Evolutionary conservation across 306 rosid species (phyloP).

Genomic region (Cucurbita maxima): DNA sequence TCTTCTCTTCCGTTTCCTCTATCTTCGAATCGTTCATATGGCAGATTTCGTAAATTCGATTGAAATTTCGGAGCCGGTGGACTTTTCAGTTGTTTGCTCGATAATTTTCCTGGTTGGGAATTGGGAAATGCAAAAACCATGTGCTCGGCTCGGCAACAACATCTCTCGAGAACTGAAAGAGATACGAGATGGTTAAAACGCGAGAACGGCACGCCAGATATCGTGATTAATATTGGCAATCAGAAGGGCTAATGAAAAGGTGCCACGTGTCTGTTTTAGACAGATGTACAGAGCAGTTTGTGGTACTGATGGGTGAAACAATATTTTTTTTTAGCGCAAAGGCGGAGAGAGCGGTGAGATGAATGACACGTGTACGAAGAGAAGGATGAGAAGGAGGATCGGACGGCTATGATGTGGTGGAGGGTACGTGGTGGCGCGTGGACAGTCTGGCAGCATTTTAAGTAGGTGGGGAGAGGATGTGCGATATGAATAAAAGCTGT

Average conservation of each 20-base stretch:
- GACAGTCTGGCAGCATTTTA: neutral
- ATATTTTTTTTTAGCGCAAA: neutral
- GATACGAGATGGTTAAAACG: neutral
- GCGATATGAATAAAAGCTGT: neutral
- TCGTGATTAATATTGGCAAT: neutral
- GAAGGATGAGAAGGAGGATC: neutral
- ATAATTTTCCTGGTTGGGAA: neutral
- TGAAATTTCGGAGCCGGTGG: neutral
- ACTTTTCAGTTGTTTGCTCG: neutral
- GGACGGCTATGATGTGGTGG: neutral
- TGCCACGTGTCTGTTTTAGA: neutral
- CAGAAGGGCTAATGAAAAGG: neutral
- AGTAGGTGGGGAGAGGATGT: neutral
- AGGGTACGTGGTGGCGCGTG: conserved; percentile 6
- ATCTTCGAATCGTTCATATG: neutral
- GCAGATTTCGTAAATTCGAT: neutral
- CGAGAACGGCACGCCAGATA: neutral
- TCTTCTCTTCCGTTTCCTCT: neutral
- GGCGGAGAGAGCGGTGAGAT: neutral
- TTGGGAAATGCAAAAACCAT: neutral
- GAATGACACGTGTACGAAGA: neutral
- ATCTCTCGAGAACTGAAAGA: neutral
- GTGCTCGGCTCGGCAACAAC: neutral
- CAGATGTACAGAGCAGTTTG: neutral
- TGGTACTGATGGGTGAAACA: neutral